Evolutionary conservation across 2,329 filamentous ascomycete genomes (phyloP).

Genomic region (Dothiorella sarmentorum): DNA sequence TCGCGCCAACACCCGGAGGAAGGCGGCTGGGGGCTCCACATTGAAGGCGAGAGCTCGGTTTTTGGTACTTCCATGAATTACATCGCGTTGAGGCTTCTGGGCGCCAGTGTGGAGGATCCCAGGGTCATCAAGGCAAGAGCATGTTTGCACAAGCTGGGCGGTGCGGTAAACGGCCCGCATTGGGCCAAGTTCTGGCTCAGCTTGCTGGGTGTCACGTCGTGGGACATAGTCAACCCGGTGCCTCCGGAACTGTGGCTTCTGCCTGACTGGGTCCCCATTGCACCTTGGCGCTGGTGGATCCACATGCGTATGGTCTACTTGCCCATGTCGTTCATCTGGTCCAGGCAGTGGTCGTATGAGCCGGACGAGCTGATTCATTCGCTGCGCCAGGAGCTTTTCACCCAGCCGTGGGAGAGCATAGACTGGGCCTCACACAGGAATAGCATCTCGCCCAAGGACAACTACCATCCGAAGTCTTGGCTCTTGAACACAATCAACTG

Average conservation of each 20-base stretch:
- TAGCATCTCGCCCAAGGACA: constrained; percentile 73
- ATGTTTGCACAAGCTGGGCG: constrained; percentile 79
- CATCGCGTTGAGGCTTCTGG: constrained; percentile 72
- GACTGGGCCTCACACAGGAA: constrained; percentile 77
- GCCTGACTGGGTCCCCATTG: constrained; percentile 84
- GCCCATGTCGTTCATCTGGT: constrained; percentile 88
- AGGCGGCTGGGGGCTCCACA: constrained; percentile 96
- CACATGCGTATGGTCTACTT: constrained; percentile 97
- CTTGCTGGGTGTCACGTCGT: constrained; percentile 75
- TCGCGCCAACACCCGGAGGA: constrained; percentile 80
- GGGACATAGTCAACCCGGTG: constrained; percentile 92
- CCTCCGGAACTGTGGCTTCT: constrained; percentile 91
- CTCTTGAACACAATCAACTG: constrained; percentile 76
- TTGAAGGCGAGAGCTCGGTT: constrained; percentile 86
- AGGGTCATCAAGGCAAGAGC: constrained; percentile 81
- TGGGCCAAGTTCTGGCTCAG: constrained; percentile 98
- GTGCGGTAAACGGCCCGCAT: constrained; percentile 78
- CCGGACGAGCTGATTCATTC: constrained; percentile 69
- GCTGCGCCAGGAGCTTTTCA: constrained; percentile 78
- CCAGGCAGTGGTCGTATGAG: constrained; percentile 74
- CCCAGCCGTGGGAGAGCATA: constrained; percentile 72
- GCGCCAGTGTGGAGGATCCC: constrained; percentile 77
- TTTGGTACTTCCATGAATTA: constrained; percentile 93
- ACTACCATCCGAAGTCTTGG: constrained; percentile 91
- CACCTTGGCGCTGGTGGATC: constrained; percentile 96